Evolutionary conservation across 495 filamentous ascomycete genomes (phyloP).

Genomic region (Penicillium steckii): DNA sequence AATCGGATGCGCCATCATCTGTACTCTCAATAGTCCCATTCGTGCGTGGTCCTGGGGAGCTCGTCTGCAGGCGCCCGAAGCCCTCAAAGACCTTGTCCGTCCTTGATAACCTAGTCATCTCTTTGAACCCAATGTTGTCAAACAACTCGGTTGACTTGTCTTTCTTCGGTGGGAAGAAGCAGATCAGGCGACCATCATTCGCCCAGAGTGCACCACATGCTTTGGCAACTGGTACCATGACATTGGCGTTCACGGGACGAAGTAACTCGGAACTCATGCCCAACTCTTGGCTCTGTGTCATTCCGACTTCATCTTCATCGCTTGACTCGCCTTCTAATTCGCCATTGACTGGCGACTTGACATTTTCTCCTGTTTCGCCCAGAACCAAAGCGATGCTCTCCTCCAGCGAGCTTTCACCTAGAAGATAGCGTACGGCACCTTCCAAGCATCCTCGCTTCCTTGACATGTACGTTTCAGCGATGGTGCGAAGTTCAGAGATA

Average conservation of each 20-base stretch:
- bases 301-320: constrained; percentile 77
- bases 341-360: constrained; percentile 52
- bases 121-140: constrained; percentile 57
- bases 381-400: constrained; percentile 69
- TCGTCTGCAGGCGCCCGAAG: constrained; percentile 76
- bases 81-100: constrained; percentile 76
- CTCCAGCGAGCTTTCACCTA: constrained; percentile 78
- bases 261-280: constrained; percentile 54
- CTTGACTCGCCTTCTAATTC: constrained; percentile 73
- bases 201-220: constrained; percentile 77
- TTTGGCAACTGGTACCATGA: constrained; percentile 73
- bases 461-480: constrained; percentile 65
- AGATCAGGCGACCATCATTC: constrained; percentile 73
- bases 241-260: constrained; percentile 62
- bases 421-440: constrained; percentile 74
- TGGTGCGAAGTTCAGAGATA: constrained; percentile 64
- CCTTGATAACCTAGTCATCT: constrained; percentile 57
- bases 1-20: constrained; percentile 51
- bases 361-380: constrained; percentile 41
- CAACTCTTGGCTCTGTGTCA: constrained; percentile 51
- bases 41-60: constrained; percentile 50
- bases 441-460: constrained; percentile 78
- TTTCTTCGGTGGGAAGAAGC: constrained; percentile 83
- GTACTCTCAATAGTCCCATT: constrained; percentile 47
- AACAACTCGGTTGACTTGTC: constrained; percentile 66